phyloP scores from a whole-genome alignment of 169 alveolate genomes.

The Cryptosporidium xiaoi region DNA sequence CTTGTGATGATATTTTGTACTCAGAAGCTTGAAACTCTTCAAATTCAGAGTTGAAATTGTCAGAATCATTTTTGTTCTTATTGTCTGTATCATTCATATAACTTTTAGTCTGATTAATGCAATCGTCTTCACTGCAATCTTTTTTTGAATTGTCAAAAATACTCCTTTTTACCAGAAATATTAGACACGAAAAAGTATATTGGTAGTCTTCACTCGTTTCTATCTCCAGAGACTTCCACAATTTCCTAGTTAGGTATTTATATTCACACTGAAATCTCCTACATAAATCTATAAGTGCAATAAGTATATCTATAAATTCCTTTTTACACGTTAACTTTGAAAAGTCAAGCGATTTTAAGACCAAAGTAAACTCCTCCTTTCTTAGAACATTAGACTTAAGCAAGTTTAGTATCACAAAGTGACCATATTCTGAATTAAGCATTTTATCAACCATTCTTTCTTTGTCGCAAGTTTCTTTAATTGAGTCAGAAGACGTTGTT shows the following conservation, averaged over 20 bases:
- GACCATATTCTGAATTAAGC: conserved; percentile 44
- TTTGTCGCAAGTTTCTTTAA: neutral
- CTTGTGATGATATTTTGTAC: conserved; percentile 21
- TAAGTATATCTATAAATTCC: conserved; percentile 36
- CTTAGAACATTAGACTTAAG: conserved; percentile 29
- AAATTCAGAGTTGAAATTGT: neutral
- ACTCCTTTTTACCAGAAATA: conserved; percentile 26
- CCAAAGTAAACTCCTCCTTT: conserved; percentile 31
- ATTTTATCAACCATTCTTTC: conserved; percentile 9
- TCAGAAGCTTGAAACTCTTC: neutral
- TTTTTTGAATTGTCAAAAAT: neutral
- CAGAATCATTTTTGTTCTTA: neutral
- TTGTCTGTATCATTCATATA: neutral
- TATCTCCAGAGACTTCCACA: conserved; percentile 62
- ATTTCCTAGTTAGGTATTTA: conserved; percentile 34
- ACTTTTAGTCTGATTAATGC: neutral
- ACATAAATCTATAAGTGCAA: conserved; percentile 37
- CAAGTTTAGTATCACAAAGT: conserved; percentile 27
- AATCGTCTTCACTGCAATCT: neutral
- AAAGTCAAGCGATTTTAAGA: conserved; percentile 33
- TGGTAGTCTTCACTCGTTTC: conserved; percentile 50
- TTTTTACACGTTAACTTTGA: conserved; percentile 12
- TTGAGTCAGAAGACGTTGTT: neutral
- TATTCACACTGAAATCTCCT: conserved; percentile 60
- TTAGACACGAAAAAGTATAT: conserved; percentile 63